These are phyloP conservation scores for Pestalotiopsis fici DNA, from an alignment of 2,329 filamentous ascomycete genomes.

Conservation along the genomic window DNA sequence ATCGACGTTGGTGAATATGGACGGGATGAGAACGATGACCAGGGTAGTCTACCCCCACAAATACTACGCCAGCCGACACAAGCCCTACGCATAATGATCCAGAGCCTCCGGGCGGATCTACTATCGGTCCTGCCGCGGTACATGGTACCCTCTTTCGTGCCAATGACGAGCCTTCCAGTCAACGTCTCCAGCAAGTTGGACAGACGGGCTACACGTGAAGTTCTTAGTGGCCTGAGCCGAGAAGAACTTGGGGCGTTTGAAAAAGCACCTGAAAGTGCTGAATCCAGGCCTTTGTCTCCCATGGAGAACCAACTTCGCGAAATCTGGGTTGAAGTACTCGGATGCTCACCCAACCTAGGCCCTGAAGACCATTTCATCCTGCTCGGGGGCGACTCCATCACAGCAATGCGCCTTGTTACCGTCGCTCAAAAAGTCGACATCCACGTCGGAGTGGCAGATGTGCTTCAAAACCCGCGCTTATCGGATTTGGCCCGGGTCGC, in stretches of 20 bases:
- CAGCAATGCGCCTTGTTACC: conserved; percentile 6
- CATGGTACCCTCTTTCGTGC: conserved; percentile 86
- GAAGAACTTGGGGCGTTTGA: background rate
- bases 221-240: background rate
- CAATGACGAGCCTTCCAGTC: conserved; percentile 84
- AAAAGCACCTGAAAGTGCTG: conserved; percentile 59
- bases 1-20: conserved; percentile 58
- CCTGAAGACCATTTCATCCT: background rate
- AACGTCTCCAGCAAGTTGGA: conserved; percentile 45
- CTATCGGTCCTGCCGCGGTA: conserved; percentile 77
- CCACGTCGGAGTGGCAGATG: background rate
- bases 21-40: background rate
- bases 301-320: background rate
- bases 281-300: background rate
- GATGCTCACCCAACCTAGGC: background rate
- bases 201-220: background rate
- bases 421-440: background rate
- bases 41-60: background rate
- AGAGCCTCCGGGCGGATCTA: conserved; percentile 37
- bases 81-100: background rate
- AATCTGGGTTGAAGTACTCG: conserved; percentile 8
- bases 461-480: conserved; percentile 2
- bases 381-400: conserved; percentile 9
- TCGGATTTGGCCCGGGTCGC: background rate
- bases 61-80: background rate